Percentiles rank a stretch among this genome's conserved stretches.
Conservation (phyloP, 805 yeast species). For the Zygoascus tannicola region DNA sequence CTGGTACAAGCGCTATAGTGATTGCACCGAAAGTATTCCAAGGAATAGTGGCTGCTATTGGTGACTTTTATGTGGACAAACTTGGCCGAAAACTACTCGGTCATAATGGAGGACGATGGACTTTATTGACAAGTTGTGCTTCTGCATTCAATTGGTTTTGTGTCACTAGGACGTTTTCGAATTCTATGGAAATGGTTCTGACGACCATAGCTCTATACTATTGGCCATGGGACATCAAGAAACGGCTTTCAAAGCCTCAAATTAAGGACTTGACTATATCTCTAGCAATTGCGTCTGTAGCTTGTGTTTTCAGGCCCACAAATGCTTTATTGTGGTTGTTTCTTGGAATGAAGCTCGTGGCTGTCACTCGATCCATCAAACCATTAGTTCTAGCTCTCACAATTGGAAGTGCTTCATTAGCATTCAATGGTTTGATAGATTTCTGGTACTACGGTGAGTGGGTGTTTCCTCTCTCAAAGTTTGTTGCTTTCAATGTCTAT, state of each 20-base stretch:
- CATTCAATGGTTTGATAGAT: conserved; percentile 40
- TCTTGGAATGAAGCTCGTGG: conserved; percentile 37
- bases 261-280: conserved; percentile 20
- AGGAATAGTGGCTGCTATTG: conserved; percentile 59
- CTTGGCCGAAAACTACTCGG: conserved; percentile 34
- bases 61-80: conserved; percentile 52
- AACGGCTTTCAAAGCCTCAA: not conserved
- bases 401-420: conserved; percentile 21
- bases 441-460: conserved; percentile 43
- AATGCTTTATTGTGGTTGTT: conserved; percentile 68
- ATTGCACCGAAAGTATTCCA: conserved; percentile 57
- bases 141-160: conserved; percentile 79
- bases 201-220: conserved; percentile 55
- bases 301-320: conserved; percentile 77
- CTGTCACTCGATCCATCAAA: conserved; percentile 11
- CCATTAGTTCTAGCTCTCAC: conserved; percentile 20
- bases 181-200: conserved; percentile 66
- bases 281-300: conserved; percentile 44
- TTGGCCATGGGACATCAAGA: conserved; percentile 52
- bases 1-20: conserved; percentile 26
- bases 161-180: conserved; percentile 76
- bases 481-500: conserved; percentile 68
- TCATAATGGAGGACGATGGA: conserved; percentile 21
- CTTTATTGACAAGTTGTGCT: conserved; percentile 42
- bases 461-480: conserved; percentile 57